Percentiles rank a stretch among this genome's conserved stretches.
Conservation (phyloP, 176 grass and related monocot species). For the Phyllostachys edulis region DNA sequence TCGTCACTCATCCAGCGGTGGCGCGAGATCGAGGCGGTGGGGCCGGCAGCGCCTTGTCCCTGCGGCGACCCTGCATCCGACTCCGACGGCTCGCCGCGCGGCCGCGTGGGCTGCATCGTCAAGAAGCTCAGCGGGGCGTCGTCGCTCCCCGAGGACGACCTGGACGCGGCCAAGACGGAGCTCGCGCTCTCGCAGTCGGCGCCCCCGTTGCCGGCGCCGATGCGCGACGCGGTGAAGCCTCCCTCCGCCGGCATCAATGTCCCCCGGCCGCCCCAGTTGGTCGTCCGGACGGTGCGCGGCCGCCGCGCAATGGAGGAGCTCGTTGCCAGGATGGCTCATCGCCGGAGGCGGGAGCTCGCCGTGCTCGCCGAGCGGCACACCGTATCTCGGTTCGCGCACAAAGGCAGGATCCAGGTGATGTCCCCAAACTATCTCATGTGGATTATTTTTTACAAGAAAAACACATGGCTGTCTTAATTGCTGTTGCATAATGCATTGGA, state of each 20-base stretch:
- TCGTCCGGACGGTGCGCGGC: conserved; percentile 53
- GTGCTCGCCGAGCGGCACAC: conserved; percentile 48
- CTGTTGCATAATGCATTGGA: conserved; percentile 6
- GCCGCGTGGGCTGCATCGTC: conserved; percentile 40
- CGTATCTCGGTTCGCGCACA: conserved; percentile 67
- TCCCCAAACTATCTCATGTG: background rate
- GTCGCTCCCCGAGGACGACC: conserved; percentile 57
- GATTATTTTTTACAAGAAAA: background rate
- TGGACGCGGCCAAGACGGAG: conserved; percentile 3
- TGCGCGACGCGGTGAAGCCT: background rate
- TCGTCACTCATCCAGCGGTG: conserved; percentile 95
- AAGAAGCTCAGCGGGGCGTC: conserved; percentile 53
- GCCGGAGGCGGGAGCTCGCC: conserved; percentile 61
- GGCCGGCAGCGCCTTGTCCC: conserved; percentile 30
- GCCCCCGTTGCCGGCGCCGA: conserved; percentile 23
- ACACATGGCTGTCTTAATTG: background rate
- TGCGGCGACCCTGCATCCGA: background rate
- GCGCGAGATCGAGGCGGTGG: conserved; percentile 82
- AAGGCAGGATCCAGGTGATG: conserved; percentile 80
- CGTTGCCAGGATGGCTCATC: conserved; percentile 63
- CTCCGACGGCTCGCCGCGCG: conserved; percentile 51
- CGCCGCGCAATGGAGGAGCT: conserved; percentile 71
- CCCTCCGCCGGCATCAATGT: background rate
- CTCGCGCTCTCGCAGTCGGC: conserved; percentile 33
- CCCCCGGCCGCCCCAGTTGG: conserved; percentile 3